These are phyloP conservation scores for Calonectria henricotiae DNA, from an alignment of 2,329 filamentous ascomycete genomes.

Conservation along the genomic window DNA sequence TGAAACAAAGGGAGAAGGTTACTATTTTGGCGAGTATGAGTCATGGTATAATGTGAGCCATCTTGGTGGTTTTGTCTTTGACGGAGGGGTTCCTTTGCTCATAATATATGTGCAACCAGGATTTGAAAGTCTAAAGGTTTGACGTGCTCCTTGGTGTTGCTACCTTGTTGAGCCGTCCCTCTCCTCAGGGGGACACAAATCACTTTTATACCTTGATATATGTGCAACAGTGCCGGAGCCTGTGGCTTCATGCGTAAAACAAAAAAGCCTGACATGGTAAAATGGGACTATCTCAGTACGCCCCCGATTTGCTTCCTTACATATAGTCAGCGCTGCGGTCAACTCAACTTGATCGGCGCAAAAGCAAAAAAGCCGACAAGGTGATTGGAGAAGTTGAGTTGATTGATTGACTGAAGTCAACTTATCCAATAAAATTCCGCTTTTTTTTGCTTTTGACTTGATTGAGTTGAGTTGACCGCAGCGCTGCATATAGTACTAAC, in stretches of 20 bases:
- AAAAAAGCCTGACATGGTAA: conserved; percentile 20
- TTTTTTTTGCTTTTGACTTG: too few species aligned
- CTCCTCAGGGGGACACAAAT: too few species aligned
- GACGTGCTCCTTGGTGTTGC: too few species aligned
- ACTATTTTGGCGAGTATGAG: conserved; percentile 61
- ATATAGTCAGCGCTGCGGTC: too few species aligned
- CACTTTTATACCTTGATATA: neutral
- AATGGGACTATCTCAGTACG: conserved; percentile 30
- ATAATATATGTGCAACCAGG: neutral
- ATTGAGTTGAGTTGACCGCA: too few species aligned
- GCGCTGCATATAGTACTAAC: neutral
- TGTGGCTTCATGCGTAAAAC: conserved; percentile 32
- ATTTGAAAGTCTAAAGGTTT: too few species aligned
- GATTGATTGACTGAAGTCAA: too few species aligned
- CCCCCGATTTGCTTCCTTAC: neutral
- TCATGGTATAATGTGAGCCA: conserved; percentile 58
- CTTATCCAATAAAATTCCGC: too few species aligned
- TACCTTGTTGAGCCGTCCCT: too few species aligned
- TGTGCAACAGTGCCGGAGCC: conserved; percentile 25
- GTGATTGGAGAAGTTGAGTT: too few species aligned
- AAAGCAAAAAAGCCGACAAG: too few species aligned
- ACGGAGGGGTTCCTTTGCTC: neutral
- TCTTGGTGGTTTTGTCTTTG: neutral
- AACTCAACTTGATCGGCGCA: too few species aligned
- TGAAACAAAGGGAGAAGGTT: conserved; percentile 63